Conservation (phyloP, 108 stramenopile genomes). For the Nannochloropsis salina region DNA sequence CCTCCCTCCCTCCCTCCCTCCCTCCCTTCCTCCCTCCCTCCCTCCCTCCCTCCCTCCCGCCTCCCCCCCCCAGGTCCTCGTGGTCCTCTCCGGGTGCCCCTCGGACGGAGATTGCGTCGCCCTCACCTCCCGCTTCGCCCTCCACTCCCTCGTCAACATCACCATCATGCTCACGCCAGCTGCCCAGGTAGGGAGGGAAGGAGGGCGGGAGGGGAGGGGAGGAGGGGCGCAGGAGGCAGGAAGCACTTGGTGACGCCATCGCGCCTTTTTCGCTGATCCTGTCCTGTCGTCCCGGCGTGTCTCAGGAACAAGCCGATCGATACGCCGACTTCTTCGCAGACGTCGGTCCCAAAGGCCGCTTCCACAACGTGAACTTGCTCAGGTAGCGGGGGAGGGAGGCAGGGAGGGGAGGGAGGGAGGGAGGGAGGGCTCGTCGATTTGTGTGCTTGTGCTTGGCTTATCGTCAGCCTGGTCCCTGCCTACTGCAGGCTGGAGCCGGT, state of each 20-base stretch:
- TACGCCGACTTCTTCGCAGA: neutral
- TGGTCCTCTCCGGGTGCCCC: neutral
- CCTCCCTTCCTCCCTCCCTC: neutral
- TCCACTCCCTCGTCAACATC: neutral
- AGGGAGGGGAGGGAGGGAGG: neutral
- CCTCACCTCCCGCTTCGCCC: neutral
- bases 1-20: neutral
- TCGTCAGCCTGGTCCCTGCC: neutral
- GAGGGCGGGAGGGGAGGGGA: neutral
- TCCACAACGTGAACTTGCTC: neutral
- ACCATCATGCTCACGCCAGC: neutral
- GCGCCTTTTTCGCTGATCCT: neutral
- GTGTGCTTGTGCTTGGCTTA: neutral
- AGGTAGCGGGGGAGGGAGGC: neutral
- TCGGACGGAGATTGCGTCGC: neutral
- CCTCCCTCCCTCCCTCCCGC: no score
- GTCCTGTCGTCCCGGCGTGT: neutral
- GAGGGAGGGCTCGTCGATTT: neutral
- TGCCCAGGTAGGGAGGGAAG: neutral
- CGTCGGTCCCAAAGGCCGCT: neutral
- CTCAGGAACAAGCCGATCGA: neutral
- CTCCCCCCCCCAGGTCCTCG: neutral
- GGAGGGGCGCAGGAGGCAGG: neutral
- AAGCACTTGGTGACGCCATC: neutral
- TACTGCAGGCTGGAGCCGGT: neutral